Evolutionary conservation across 306 rosid genomes (phyloP).

Genomic region (Macrotyloma uniflorum): DNA sequence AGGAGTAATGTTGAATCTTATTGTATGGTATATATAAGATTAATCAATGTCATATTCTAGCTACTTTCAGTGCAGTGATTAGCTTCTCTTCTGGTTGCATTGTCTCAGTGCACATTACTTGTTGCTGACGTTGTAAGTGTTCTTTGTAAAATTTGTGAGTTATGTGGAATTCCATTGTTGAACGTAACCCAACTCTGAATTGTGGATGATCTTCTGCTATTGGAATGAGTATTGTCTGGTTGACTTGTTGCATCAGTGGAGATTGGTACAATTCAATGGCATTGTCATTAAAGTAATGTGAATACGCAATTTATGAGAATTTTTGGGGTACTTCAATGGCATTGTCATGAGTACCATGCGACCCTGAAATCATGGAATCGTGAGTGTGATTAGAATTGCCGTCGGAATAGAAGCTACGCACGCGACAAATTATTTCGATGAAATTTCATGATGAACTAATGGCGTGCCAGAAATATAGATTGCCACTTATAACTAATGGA

Average conservation of each 20-base stretch:
- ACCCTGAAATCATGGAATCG: constrained; percentile 27
- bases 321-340: not conserved
- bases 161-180: constrained; percentile 39
- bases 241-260: constrained; percentile 32
- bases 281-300: not conserved
- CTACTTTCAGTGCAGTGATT: constrained; percentile 15
- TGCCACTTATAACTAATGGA: not conserved
- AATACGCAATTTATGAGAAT: constrained; percentile 25
- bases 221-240: constrained; percentile 42
- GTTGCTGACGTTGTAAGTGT: constrained; percentile 42
- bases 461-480: constrained; percentile 16
- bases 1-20: constrained; percentile 5
- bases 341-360: not conserved
- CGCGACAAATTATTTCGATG: not conserved
- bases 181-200: constrained; percentile 30
- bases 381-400: constrained; percentile 12
- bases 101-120: constrained; percentile 50
- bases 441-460: constrained; percentile 21
- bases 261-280: not conserved
- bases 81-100: constrained; percentile 45
- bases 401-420: constrained; percentile 21
- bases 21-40: not conserved
- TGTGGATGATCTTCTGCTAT: not conserved
- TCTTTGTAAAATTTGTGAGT: constrained; percentile 52
- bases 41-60: constrained; percentile 13